Evolutionary conservation across 2,329 filamentous ascomycete genomes (phyloP), one percentile per base, ranked within the genome.

Genomic region (Colletotrichum simmondsii): DNA sequence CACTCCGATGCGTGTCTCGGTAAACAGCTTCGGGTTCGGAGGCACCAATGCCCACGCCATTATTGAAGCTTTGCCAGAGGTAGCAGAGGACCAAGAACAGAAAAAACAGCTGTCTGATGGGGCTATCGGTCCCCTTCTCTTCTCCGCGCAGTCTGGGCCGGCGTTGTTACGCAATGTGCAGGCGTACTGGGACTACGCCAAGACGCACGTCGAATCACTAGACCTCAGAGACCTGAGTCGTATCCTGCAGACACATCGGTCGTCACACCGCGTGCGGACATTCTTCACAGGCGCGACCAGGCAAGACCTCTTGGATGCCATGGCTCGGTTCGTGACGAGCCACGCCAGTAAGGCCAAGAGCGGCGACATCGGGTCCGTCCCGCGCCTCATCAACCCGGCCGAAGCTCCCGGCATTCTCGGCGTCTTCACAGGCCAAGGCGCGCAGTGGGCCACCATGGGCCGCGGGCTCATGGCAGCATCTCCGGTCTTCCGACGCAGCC

Each of bases 1-100:
- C 30, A 22, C 56, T 5, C 46, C 57, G 8, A 42, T 28, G 14
- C 35, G 65, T 5, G 65, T 58, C 3, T 46, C 54, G 16, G 64
- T 67, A 16, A 67, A 66, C 54, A 83, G 80, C 11, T 86, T 86
- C 67, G 85, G 85, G 2, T 86, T 83, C 37, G 85, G 85, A 12
- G 85, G 85, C 56, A 81, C 82, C 16, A 87, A 86, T 70, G 82
- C 81, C 35, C 35, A 37, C 5, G 35, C 35, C 35, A 37, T 37
- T 11, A 37, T 37, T 16, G 35, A 37, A 37, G 35, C 35, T 37
- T 37, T 37, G 35, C 35, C 35, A 37, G 35, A 16, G 14, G 35
- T 37, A 14, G 35, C 35, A 37, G 35, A 37, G 35, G 35, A 5
- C 11, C 12, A 14, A 16, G 35, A 5, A 37, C 12, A 37, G 35